Evolutionary conservation across 2,329 filamentous ascomycete species (phyloP).

Genomic region (Stachybotrys elegans): DNA sequence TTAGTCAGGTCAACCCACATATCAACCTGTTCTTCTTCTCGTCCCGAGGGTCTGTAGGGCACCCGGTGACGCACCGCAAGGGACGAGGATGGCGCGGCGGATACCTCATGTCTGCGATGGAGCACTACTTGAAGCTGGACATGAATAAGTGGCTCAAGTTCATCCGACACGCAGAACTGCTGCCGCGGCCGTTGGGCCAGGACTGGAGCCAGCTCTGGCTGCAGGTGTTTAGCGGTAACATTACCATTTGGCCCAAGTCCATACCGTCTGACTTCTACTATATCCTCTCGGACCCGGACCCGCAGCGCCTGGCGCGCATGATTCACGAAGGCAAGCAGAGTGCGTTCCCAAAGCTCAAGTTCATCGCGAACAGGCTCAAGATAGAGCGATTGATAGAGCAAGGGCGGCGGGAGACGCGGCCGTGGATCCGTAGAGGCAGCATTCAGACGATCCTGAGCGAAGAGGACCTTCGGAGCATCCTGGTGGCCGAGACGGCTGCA

Average conservation of each 20-base stretch:
- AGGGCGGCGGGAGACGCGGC: constrained; percentile 50
- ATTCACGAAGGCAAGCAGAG: constrained; percentile 85
- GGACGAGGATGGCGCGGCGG: constrained; percentile 95
- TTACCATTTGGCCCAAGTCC: constrained; percentile 93
- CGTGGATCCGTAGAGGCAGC: constrained; percentile 42
- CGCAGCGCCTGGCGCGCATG: constrained; percentile 76
- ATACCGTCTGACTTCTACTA: constrained; percentile 73
- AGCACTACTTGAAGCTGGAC: constrained; percentile 95
- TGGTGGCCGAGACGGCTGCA: constrained; percentile 31
- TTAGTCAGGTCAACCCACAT: constrained; percentile 85
- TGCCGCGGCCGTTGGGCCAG: constrained; percentile 85
- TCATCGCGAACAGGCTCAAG: constrained; percentile 80
- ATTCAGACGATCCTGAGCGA: constrained; percentile 58
- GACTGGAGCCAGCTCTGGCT: constrained; percentile 98
- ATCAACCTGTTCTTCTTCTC: constrained; percentile 99
- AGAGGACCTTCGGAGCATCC: constrained; percentile 49
- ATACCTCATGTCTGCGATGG: constrained; percentile 84
- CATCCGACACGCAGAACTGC: constrained; percentile 82
- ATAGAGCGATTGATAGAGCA: constrained; percentile 67
- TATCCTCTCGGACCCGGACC: constrained; percentile 79
- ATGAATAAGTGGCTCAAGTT: constrained; percentile 98
- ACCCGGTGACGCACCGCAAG: constrained; percentile 87
- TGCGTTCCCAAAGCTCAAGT: constrained; percentile 86
- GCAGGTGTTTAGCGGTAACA: constrained; percentile 88
- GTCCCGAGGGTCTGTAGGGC: constrained; percentile 83